Conservation (phyloP, 176 grass and related monocot species). For the Panicum miliaceum region DNA sequence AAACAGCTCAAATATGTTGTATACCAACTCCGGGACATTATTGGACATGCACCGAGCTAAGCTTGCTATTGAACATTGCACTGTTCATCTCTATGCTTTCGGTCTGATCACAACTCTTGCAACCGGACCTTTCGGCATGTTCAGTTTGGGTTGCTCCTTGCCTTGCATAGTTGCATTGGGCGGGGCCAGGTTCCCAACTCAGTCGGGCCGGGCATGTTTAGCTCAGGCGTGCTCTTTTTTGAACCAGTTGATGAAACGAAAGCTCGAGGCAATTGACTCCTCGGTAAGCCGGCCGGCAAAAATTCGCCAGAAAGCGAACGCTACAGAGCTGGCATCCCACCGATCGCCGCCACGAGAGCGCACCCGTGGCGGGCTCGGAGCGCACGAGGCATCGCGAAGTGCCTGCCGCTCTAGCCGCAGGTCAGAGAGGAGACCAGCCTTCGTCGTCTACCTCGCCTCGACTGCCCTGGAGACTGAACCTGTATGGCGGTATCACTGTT, state of each 20-base stretch:
- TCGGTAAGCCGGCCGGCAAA: background rate
- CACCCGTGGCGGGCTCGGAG: conserved; percentile 12
- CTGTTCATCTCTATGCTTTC: too few species aligned
- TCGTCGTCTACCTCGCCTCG: background rate
- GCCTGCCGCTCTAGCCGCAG: background rate
- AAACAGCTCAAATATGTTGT: too few species aligned
- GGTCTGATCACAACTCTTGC: too few species aligned
- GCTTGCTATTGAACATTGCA: too few species aligned
- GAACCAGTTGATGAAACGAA: background rate
- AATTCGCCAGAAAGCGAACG: background rate
- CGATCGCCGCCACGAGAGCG: background rate
- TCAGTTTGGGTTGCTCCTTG: too few species aligned
- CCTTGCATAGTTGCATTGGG: too few species aligned
- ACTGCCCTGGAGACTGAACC: conserved; percentile 33
- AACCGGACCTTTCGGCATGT: too few species aligned
- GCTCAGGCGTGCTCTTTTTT: too few species aligned
- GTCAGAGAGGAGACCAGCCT: background rate
- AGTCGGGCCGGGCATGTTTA: too few species aligned
- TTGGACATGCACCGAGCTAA: too few species aligned
- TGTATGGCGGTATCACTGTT: conserved; percentile 27
- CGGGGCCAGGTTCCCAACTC: too few species aligned
- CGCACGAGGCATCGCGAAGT: conserved; percentile 12
- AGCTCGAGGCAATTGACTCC: background rate
- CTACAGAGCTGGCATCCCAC: background rate
- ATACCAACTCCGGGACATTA: too few species aligned